Percentiles rank a stretch among this genome's conserved stretches.
phyloP scores from a whole-genome alignment of 2,329 filamentous ascomycete genomes.

The Trichoderma guizhouense region DNA sequence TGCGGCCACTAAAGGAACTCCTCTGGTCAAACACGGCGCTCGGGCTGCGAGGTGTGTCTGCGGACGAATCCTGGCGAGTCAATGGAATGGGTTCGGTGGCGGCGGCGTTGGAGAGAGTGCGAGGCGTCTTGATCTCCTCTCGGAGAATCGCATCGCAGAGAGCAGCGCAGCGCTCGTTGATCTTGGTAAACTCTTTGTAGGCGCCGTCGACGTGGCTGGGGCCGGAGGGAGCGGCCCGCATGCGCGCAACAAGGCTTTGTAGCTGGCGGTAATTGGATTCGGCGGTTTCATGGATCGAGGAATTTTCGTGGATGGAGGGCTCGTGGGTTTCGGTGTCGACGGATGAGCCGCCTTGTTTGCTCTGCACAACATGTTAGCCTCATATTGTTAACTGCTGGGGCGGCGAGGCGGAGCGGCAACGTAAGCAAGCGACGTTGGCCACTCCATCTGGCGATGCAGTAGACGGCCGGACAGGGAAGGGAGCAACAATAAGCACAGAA shows the following conservation, averaged over 20 bases:
- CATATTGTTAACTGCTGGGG: background rate
- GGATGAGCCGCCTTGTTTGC: slow-evolving; percentile 15
- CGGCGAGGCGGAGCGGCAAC: background rate
- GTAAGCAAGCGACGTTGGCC: background rate
- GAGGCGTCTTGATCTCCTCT: slow-evolving; percentile 36
- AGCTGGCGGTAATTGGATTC: slow-evolving; percentile 37
- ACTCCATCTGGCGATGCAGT: background rate
- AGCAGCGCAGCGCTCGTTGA: slow-evolving; percentile 38
- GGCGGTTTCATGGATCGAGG: slow-evolving; percentile 28
- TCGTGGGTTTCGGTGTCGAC: slow-evolving; percentile 29
- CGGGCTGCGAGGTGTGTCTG: slow-evolving; percentile 33
- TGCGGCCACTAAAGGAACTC: slow-evolving; percentile 38
- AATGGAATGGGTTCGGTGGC: slow-evolving; percentile 26
- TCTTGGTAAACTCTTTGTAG: slow-evolving; percentile 43
- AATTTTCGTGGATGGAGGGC: slow-evolving; percentile 28
- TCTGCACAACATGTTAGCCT: background rate
- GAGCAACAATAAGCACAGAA: background rate
- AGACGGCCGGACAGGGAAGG: background rate
- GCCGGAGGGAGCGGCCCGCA: slow-evolving; percentile 33
- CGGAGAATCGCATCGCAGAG: slow-evolving; percentile 41
- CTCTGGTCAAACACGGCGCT: slow-evolving; percentile 32
- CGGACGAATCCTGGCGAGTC: slow-evolving; percentile 29
- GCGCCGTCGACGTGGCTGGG: slow-evolving; percentile 41
- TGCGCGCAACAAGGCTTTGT: slow-evolving; percentile 34
- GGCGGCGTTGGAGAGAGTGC: slow-evolving; percentile 21